Percentiles rank a stretch among this genome's conserved stretches.
Conservation (phyloP, 1,284 basidiomycete species). For the Exsudoporus floridanus region DNA sequence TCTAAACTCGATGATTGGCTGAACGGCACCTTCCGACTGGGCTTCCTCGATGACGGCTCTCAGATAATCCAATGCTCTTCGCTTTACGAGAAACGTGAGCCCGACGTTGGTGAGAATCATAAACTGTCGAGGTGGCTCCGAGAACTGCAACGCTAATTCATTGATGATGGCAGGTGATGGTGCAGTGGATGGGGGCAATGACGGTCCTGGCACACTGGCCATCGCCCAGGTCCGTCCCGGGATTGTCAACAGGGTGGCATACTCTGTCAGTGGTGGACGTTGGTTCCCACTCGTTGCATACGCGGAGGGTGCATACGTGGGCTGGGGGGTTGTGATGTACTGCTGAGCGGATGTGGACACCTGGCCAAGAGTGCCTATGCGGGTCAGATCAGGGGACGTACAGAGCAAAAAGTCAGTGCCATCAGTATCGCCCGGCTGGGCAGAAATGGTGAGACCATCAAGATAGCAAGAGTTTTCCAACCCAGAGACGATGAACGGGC, state of each 20-base stretch:
- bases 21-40: constrained; percentile 63
- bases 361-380: constrained; percentile 63
- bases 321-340: constrained; percentile 38
- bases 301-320: constrained; percentile 34
- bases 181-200: constrained; percentile 37
- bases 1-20: constrained; percentile 70
- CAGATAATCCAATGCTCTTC: constrained; percentile 81
- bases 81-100: constrained; percentile 79
- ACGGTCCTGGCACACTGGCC: constrained; percentile 50
- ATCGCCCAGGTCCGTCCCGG: constrained; percentile 85
- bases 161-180: constrained; percentile 60
- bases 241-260: constrained; percentile 73
- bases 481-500: constrained; percentile 55
- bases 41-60: constrained; percentile 72
- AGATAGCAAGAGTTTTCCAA: constrained; percentile 62
- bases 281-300: constrained; percentile 47
- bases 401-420: constrained; percentile 76
- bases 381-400: constrained; percentile 73
- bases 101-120: constrained; percentile 86
- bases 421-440: constrained; percentile 70
- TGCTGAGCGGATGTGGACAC: constrained; percentile 46
- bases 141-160: constrained; percentile 80
- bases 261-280: constrained; percentile 69
- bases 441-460: constrained; percentile 63
- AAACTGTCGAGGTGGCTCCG: constrained; percentile 72